Evolutionary conservation across 1,284 basidiomycete genomes (phyloP), one percentile per base, ranked within the genome.

Genomic region (Cryptococcus floricola): DNA sequence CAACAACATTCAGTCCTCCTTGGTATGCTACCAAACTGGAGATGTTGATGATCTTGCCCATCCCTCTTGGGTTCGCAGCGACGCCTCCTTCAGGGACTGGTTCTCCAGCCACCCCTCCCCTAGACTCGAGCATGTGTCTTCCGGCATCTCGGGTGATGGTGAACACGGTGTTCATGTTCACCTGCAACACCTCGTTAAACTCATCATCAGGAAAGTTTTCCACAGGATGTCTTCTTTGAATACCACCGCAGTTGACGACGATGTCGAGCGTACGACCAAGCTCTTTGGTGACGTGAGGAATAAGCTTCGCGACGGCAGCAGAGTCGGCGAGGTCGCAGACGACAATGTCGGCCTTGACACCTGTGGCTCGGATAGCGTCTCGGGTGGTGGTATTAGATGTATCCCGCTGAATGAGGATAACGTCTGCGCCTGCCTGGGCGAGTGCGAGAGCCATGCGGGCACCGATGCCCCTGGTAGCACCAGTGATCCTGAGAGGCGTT

Each of bases 161-260:
- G 65, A 77, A 80, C n/a, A 77, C 77, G 7, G 78, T 69, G 60
- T 73, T 77, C 39, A 80, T 58, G 69, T 79, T 79, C 58, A 80
- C 78, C 63, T 78, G 77, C 4, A 79, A 61, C 73, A 91, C 90
- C 77, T 92, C 89, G 70, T 94, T 86, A 91, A 91, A 96, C 73
- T 94, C 88, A 48, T 80, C 75, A 73, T 95, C 91, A 39, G 84
- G 80, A 75, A 97, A 97, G 66, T 85, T 82, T 65, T 90, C 84
- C 43, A 86, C 85, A 56, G 89, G 88, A 54, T 87, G 85, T 75
- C 91, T 81, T 68, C 91, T 82, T 76, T 96, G 92, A 67, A 97
- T 96, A 48, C 93, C 94, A 45, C 89, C 94, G 74, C 92, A 96
- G 77, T 97, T 95, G 73, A 97, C 84, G 48, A 97, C 83, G 64